Percentiles rank a stretch among this genome's conserved stretches.
Conservation (phyloP, 305 asterid species). For the Rubia balearica region DNA sequence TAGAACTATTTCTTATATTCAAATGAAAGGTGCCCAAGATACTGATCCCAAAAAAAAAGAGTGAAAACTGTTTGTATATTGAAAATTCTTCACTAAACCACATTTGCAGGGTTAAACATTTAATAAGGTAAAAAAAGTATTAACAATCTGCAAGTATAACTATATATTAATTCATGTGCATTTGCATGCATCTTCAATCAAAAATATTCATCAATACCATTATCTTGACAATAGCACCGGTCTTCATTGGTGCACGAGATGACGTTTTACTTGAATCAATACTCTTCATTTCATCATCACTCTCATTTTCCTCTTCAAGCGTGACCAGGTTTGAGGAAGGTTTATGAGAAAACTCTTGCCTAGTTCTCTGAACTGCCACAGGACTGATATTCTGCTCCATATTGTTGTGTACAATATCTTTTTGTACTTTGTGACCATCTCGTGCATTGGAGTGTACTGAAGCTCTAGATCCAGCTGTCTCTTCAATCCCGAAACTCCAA, state of each 20-base stretch:
- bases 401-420: conserved; percentile 31
- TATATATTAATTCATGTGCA: conserved; percentile 1
- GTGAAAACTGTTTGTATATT: background rate
- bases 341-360: conserved; percentile 33
- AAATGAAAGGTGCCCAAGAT: background rate
- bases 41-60: background rate
- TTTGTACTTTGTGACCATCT: conserved; percentile 34
- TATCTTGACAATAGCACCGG: conserved; percentile 28
- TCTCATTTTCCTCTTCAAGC: conserved; percentile 73
- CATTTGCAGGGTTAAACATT: background rate
- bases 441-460: conserved; percentile 29
- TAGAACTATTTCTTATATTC: background rate
- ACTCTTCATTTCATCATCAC: conserved; percentile 56
- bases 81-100: background rate
- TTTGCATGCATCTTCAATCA: conserved; percentile 8
- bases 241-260: conserved; percentile 41
- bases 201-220: conserved; percentile 31
- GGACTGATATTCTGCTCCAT: conserved; percentile 39
- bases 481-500: conserved; percentile 70
- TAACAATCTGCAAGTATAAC: background rate
- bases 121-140: background rate
- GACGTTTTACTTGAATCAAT: conserved; percentile 38
- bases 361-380: conserved; percentile 33
- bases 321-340: conserved; percentile 40
- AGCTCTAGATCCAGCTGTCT: conserved; percentile 29